A percentile compares a stretch with the other conserved stretches of the same genome.
Evolutionary conservation across 768 basidiomycete species (phyloP).

Genomic region (Boletus patriciae): DNA sequence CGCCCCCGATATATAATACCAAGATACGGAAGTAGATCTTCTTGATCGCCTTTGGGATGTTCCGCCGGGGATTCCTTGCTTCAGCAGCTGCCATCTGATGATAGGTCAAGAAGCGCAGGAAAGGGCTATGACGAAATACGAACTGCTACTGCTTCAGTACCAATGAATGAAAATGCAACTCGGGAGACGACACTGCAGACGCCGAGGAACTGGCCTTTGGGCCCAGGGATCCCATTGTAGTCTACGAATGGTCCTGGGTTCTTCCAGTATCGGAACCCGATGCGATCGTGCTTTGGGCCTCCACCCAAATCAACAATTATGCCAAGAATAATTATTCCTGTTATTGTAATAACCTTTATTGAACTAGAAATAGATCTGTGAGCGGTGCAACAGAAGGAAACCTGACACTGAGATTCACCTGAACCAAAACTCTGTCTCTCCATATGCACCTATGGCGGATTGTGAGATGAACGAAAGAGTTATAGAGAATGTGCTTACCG

Average conservation of each 20-base stretch:
- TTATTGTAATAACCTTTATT: no score
- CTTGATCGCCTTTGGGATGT: neutral
- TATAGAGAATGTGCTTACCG: no score
- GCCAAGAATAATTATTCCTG: no score
- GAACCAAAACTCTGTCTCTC: no score
- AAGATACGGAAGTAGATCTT: neutral
- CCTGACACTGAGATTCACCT: no score
- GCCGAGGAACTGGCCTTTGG: neutral
- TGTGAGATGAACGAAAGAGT: no score
- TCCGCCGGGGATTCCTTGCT: neutral
- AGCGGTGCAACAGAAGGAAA: no score
- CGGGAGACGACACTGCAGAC: neutral
- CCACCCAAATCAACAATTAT: no score
- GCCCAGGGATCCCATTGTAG: neutral
- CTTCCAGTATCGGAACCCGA: conserved; percentile 41
- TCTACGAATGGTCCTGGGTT: conserved; percentile 16
- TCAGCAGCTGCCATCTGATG: neutral
- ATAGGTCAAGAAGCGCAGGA: neutral
- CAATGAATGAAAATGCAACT: neutral
- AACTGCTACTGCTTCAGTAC: neutral
- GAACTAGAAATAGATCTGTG: no score
- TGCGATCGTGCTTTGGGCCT: no score
- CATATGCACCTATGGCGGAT: no score
- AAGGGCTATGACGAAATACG: neutral
- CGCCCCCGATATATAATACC: neutral